Percentiles rank a stretch among this genome's conserved stretches.
Evolutionary conservation across 352 stramenopile species (phyloP).

Genomic region (Plasmopara halstedii): DNA sequence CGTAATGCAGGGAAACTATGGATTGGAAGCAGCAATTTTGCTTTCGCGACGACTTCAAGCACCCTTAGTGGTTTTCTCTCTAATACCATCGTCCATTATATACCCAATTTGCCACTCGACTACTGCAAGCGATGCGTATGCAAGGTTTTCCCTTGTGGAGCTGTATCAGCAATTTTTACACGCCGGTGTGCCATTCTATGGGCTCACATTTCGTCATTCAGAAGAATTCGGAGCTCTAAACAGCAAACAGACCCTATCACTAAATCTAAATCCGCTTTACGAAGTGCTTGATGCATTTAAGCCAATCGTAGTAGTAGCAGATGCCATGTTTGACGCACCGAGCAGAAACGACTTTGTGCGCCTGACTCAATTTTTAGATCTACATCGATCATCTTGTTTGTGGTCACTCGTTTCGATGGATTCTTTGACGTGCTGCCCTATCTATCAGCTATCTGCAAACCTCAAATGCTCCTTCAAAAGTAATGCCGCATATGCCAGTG

Average conservation of each 20-base stretch:
- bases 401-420: conserved; percentile 61
- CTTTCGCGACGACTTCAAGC: conserved; percentile 34
- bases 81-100: conserved; percentile 40
- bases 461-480: conserved; percentile 31
- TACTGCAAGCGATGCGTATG: conserved; percentile 48
- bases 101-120: conserved; percentile 48
- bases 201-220: conserved; percentile 26
- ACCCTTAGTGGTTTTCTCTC: conserved; percentile 36
- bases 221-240: background rate
- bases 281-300: conserved; percentile 32
- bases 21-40: conserved; percentile 37
- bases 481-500: conserved; percentile 23
- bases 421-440: conserved; percentile 39
- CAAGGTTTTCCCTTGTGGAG: conserved; percentile 40
- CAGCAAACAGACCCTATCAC: background rate
- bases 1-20: conserved; percentile 57
- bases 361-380: conserved; percentile 25
- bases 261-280: conserved; percentile 24
- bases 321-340: conserved; percentile 26
- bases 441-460: conserved; percentile 32
- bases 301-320: conserved; percentile 35
- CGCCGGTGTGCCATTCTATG: conserved; percentile 34
- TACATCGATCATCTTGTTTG: conserved; percentile 25
- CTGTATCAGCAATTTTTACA: conserved; percentile 40
- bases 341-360: conserved; percentile 27